These are phyloP conservation scores for Rhizopus sp. DNA, from an alignment of 371 early-diverging fungal species.

Conservation along the genomic window DNA sequence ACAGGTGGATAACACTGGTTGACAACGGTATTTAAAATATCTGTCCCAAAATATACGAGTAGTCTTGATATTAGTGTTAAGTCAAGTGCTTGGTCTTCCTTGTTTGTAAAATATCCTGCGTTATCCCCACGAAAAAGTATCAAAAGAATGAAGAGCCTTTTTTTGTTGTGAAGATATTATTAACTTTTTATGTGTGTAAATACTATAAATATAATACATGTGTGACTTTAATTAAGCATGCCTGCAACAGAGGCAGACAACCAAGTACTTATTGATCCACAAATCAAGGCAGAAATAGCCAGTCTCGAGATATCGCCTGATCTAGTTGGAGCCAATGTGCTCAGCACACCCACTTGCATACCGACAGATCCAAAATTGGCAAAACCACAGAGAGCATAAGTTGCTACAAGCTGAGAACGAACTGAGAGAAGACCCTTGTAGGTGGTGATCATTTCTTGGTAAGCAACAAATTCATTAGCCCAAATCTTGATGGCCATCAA, in stretches of 20 bases:
- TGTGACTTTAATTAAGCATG: constrained; percentile 52
- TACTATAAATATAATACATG: constrained; percentile 20
- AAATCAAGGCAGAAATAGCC: constrained; percentile 75
- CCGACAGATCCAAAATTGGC: constrained; percentile 85
- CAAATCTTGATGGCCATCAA: constrained; percentile 82
- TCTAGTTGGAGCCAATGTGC: constrained; percentile 75
- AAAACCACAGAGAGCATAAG: constrained; percentile 84
- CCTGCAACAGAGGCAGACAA: constrained; percentile 81
- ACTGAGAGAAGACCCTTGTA: constrained; percentile 28
- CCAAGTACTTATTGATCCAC: constrained; percentile 79
- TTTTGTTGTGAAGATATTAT: too few species aligned
- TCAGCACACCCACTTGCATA: constrained; percentile 75
- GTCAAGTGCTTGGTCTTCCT: too few species aligned
- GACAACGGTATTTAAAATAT: too few species aligned
- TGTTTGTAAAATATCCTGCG: too few species aligned
- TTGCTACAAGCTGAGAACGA: constrained; percentile 52
- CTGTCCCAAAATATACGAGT: too few species aligned
- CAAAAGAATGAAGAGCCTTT: too few species aligned
- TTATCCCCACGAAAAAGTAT: too few species aligned
- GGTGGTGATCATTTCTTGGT: constrained; percentile 40
- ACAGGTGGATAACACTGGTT: too few species aligned
- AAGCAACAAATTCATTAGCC: constrained; percentile 87
- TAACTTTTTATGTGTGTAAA: too few species aligned
- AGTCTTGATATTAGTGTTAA: background rate
- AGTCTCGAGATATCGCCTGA: constrained; percentile 69